These are phyloP conservation scores for Thielaviopsis euricoi DNA, from an alignment of 2,329 filamentous ascomycete genomes.

Conservation along the genomic window DNA sequence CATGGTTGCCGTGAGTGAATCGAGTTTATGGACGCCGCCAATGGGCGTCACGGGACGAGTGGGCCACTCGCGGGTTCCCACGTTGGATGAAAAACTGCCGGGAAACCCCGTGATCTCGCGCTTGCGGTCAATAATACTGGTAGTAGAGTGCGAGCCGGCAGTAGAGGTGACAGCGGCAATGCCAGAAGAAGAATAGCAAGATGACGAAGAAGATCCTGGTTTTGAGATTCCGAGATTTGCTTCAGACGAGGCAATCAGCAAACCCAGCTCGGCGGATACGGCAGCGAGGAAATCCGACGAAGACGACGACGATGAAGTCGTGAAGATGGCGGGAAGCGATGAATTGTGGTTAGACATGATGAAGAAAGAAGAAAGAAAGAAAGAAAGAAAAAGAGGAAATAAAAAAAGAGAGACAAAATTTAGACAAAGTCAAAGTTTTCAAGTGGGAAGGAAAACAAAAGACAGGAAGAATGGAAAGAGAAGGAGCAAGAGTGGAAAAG, in stretches of 20 bases:
- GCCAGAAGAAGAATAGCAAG: neutral
- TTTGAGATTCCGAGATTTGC: conserved; percentile 4
- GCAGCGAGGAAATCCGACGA: conserved; percentile 5
- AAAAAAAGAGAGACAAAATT: too few species aligned
- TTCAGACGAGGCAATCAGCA: conserved; percentile 5
- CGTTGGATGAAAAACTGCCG: conserved; percentile 11
- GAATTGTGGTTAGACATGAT: neutral
- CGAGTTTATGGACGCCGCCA: neutral
- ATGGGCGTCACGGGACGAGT: neutral
- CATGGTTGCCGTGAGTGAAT: neutral
- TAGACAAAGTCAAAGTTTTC: too few species aligned
- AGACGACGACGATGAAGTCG: neutral
- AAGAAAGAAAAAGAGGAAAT: neutral
- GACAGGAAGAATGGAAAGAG: neutral
- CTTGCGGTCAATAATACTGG: conserved; percentile 10
- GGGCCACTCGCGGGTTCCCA: conserved; percentile 10
- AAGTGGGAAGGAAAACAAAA: neutral
- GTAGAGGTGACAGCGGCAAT: neutral
- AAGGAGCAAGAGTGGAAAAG: neutral
- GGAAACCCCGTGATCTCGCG: conserved; percentile 10
- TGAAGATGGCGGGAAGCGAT: neutral
- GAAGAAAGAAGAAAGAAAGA: neutral
- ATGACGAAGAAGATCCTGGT: neutral
- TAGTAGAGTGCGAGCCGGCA: neutral
- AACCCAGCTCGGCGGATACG: neutral